Evolutionary conservation across 2,329 filamentous ascomycete genomes (phyloP).

Genomic region (Trichoderma aggressivum): DNA sequence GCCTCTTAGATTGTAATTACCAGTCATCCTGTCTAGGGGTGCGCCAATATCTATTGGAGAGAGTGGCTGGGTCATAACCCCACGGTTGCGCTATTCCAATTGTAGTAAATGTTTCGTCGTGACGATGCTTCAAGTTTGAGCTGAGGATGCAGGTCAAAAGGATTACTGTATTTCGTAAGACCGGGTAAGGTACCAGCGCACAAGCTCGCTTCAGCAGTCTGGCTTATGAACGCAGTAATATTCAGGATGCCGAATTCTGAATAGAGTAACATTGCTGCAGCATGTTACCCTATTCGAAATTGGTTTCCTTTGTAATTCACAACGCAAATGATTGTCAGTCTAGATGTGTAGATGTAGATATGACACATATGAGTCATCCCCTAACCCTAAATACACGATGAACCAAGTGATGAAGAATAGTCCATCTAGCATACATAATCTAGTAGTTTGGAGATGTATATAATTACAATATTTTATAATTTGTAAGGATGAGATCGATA

Average conservation of each 20-base stretch:
- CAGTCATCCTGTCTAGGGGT: background rate
- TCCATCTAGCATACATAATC: background rate
- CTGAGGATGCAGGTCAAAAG: background rate
- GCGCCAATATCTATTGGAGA: background rate
- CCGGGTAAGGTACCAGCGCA: background rate
- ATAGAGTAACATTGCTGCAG: too few species aligned
- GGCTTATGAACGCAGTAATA: background rate
- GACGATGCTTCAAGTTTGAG: background rate
- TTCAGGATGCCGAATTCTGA: too few species aligned
- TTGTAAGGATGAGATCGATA: background rate
- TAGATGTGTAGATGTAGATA: background rate
- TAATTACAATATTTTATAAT: background rate
- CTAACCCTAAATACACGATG: background rate
- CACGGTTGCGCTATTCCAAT: background rate
- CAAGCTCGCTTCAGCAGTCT: background rate
- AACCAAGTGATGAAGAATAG: background rate
- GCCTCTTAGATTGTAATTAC: background rate
- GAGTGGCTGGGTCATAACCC: background rate
- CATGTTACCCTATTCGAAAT: too few species aligned
- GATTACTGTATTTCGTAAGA: background rate
- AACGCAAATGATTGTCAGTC: background rate
- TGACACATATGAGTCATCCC: background rate
- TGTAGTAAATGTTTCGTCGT: background rate
- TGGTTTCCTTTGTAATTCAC: too few species aligned
- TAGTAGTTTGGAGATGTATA: background rate